These are phyloP conservation scores for Boletus sp. DNA, from an alignment of 1,284 basidiomycete species.

Conservation along the genomic window DNA sequence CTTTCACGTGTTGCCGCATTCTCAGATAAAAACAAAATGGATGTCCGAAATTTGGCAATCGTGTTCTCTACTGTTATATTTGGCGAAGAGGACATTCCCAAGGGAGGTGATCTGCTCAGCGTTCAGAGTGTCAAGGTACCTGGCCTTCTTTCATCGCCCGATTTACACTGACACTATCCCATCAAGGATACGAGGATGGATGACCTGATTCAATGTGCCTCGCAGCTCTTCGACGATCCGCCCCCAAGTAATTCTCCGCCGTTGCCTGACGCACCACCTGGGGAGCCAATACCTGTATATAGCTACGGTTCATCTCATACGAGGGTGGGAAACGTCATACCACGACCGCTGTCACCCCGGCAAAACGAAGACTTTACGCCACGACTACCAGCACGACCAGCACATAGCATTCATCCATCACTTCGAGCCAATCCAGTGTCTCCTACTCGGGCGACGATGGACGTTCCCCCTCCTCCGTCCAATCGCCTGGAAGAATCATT, in stretches of 20 bases:
- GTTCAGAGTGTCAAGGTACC: conserved; percentile 74
- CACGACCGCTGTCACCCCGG: conserved; percentile 36
- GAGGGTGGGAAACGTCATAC: conserved; percentile 53
- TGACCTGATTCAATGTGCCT: conserved; percentile 76
- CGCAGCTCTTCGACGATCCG: conserved; percentile 62
- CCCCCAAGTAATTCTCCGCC: conserved; percentile 53
- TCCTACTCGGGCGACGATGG: conserved; percentile 42
- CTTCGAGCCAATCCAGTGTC: conserved; percentile 52
- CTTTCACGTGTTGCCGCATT: conserved; percentile 76
- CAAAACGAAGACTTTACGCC: conserved; percentile 72
- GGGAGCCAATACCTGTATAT: conserved; percentile 56
- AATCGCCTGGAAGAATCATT: conserved; percentile 24
- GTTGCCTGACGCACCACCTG: conserved; percentile 66
- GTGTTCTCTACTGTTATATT: conserved; percentile 87
- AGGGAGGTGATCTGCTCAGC: conserved; percentile 71
- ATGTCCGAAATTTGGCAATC: conserved; percentile 86
- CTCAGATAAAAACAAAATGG: conserved; percentile 91
- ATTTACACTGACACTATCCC: conserved; percentile 6
- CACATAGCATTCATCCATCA: conserved; percentile 79
- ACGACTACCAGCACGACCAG: conserved; percentile 64
- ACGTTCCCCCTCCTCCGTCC: conserved; percentile 35
- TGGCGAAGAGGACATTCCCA: conserved; percentile 85
- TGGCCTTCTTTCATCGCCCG: not conserved
- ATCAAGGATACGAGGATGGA: conserved; percentile 85
- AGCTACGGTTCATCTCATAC: conserved; percentile 73